Conservation (phyloP, 2,329 filamentous ascomycete genomes). For the Aureobasidium sp. region DNA sequence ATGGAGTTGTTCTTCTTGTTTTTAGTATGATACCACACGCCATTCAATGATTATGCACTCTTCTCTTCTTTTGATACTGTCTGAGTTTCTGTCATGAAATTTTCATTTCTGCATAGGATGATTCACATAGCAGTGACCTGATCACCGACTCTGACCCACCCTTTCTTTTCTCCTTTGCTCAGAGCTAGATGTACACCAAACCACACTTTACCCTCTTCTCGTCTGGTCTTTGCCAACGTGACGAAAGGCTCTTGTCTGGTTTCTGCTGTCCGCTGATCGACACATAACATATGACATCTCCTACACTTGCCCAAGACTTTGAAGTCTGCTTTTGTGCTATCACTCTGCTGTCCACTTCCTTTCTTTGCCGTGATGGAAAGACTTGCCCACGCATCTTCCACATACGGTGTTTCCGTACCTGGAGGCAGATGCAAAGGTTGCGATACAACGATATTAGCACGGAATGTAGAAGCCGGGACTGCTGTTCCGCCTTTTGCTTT, state of each 20-base stretch:
- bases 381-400: constrained; percentile 70
- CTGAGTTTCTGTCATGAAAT: neutral
- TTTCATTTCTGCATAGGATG: neutral
- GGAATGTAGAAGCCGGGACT: constrained; percentile 68
- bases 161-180: neutral
- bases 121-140: constrained; percentile 3
- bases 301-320: constrained; percentile 76
- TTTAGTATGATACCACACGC: constrained; percentile 12
- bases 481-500: constrained; percentile 52
- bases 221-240: constrained; percentile 78
- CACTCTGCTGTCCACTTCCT: too few relatives aligned
- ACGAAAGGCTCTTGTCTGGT: constrained; percentile 80
- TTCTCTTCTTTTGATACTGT: neutral
- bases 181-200: constrained; percentile 66
- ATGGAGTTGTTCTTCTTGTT: neutral
- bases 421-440: constrained; percentile 38
- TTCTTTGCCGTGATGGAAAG: constrained; percentile 31
- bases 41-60: constrained; percentile 1
- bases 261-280: constrained; percentile 74
- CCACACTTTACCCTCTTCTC: constrained; percentile 74
- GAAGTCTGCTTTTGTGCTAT: constrained; percentile 42
- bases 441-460: constrained; percentile 77
- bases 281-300: constrained; percentile 92
- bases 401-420: constrained; percentile 55
- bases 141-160: constrained; percentile 19